Conservation (phyloP, 225 moss, liverwort and hornwort genomes). For the Climacium dendroides region DNA sequence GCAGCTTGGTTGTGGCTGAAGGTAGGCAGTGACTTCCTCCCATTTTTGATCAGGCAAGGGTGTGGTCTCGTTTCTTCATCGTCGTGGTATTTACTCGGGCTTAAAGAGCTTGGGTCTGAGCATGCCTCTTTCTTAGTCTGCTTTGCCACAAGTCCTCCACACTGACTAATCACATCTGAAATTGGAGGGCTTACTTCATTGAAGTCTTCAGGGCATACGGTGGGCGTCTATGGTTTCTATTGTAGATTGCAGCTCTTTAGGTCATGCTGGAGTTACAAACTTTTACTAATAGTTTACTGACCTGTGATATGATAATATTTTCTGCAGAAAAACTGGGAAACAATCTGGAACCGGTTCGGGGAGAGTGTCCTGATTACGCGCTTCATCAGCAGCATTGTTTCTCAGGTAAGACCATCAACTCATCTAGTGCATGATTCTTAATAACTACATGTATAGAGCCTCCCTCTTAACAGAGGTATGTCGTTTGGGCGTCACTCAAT, state of each 20-base stretch:
- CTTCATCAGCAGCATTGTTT: constrained; percentile 68
- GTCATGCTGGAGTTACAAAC: not conserved
- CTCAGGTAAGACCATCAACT: constrained; percentile 29
- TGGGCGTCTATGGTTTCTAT: not conserved
- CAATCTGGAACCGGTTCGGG: constrained; percentile 53
- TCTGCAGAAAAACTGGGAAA: constrained; percentile 54
- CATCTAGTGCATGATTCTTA: not conserved
- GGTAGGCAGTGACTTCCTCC: constrained; percentile 13
- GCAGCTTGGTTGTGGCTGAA: constrained; percentile 63
- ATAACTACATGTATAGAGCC: not conserved
- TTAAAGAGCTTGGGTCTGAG: not conserved
- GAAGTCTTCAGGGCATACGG: not conserved
- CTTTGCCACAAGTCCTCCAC: not conserved
- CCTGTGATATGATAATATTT: not conserved
- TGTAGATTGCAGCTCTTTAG: not conserved
- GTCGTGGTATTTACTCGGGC: not conserved
- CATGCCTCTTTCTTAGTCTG: not conserved
- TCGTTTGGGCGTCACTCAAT: not conserved
- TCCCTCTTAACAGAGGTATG: not conserved
- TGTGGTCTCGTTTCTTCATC: not conserved
- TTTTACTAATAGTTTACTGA: not conserved
- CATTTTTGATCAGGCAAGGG: not conserved
- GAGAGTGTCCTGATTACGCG: constrained; percentile 51
- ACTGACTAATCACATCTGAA: not conserved
- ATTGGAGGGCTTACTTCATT: not conserved